Evolutionary conservation across 345 rosid genomes (phyloP), one percentile per base, ranked within the genome.

Genomic region (Eucalyptus virginea): DNA sequence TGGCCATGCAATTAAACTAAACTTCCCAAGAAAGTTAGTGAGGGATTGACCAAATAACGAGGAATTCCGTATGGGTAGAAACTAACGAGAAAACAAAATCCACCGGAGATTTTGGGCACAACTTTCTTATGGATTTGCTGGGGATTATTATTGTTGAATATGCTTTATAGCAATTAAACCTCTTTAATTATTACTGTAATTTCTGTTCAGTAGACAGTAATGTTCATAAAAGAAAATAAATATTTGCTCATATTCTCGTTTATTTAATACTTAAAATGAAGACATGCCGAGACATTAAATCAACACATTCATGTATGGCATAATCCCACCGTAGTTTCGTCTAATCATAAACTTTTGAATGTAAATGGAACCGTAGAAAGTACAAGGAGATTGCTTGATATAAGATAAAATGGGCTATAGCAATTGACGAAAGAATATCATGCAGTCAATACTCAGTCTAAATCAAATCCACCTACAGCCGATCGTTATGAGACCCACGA

Each of bases 401-500:
- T 58, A 26, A 58, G 30, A 24, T 26, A 58, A 58, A 58, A 24
- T 58, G 65, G 24, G 58, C 58, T 52, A 52, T 58, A 5, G n/a
- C 14, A 11, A 58, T 58, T 26, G 65, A 58, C 0, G 15, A 58
- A 26, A 24, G 30, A 58, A 58, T 58, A 58, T 58, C 14, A 58
- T 26, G 30, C 0, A 9, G 30, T 56, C 62, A 56, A 2, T 26
- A 24, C 62, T 4, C 6, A 4, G 62, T 56, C 13, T 56, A 56
- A 56, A 56, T 56, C 62, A 56, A 56, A 56, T 56, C 28, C 62
- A 24, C 30, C 62, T 56, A 24, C 3, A 24, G 14, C 3, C 62
- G 0, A 56, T 56, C 1, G 0, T 56, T 4, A 56, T 56, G 62
- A 56, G 62, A 56, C 14, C 28, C 62, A 56, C 1, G 6, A 0